Conservation (phyloP, 2,329 filamentous ascomycete species). For the Alternaria brassicae region DNA sequence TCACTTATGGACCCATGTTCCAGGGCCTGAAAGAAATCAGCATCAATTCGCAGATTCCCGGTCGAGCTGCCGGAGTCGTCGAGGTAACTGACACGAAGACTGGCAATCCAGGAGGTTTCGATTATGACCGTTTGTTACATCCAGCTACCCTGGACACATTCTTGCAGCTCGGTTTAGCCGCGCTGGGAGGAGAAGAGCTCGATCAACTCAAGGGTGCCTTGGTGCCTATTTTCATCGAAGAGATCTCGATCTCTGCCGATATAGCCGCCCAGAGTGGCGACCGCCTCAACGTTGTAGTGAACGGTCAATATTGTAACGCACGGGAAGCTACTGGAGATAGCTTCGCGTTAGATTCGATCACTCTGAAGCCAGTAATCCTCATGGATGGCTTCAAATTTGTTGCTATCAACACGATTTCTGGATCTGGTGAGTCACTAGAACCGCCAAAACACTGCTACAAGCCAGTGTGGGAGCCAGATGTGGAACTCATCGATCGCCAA, state of each 20-base stretch:
- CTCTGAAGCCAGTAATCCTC: conserved; percentile 13
- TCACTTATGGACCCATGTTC: conserved; percentile 23
- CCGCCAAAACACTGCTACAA: conserved; percentile 16
- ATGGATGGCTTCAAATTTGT: conserved; percentile 25
- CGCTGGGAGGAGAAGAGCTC: conserved; percentile 9
- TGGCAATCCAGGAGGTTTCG: conserved; percentile 18
- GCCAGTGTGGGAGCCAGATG: conserved; percentile 21
- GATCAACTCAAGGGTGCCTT: conserved; percentile 11
- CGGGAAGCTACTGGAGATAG: conserved; percentile 17
- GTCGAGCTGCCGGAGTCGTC: conserved; percentile 11
- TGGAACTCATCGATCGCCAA: conserved; percentile 14
- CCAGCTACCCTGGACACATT: conserved; percentile 28
- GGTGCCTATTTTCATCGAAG: conserved; percentile 20
- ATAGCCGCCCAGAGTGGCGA: conserved; percentile 15
- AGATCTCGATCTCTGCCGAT: conserved; percentile 18
- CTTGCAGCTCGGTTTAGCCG: conserved; percentile 19
- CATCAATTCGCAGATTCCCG: neutral
- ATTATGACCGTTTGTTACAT: conserved; percentile 25
- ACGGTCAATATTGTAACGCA: neutral
- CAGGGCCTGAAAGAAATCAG: conserved; percentile 14
- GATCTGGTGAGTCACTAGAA: neutral
- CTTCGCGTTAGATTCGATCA: conserved; percentile 15
- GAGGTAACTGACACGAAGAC: conserved; percentile 18
- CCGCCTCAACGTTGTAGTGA: conserved; percentile 13
- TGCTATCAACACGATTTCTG: conserved; percentile 7